Percentiles rank a stretch among this genome's conserved stretches.
Evolutionary conservation across 192 early-diverging fungal genomes (phyloP).

Genomic region (Geranomyces michiganensis): DNA sequence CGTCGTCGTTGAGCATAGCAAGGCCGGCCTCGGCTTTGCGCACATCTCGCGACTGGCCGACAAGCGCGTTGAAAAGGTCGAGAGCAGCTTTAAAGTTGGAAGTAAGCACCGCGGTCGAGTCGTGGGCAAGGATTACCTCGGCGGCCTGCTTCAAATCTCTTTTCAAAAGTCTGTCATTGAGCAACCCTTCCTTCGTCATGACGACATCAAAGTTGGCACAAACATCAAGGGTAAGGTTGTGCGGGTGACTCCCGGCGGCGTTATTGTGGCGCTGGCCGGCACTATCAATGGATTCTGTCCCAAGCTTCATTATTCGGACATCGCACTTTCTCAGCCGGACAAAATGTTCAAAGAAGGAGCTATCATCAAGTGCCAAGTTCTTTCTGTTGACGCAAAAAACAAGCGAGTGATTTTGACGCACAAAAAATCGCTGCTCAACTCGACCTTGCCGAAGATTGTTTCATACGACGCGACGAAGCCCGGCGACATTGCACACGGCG

Average conservation of each 20-base stretch:
- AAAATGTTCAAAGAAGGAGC: slow-evolving; percentile 80
- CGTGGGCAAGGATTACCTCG: slow-evolving; percentile 75
- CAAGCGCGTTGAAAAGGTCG: slow-evolving; percentile 55
- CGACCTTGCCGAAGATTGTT: slow-evolving; percentile 65
- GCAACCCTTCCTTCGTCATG: slow-evolving; percentile 66
- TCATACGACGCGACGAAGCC: slow-evolving; percentile 61
- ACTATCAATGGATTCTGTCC: slow-evolving; percentile 73
- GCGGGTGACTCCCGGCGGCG: slow-evolving; percentile 42
- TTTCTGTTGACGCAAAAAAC: slow-evolving; percentile 58
- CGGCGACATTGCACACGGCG: slow-evolving; percentile 67
- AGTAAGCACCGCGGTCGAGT: slow-evolving; percentile 78
- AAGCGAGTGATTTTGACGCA: slow-evolving; percentile 70
- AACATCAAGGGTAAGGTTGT: slow-evolving; percentile 51
- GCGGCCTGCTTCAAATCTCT: slow-evolving; percentile 72
- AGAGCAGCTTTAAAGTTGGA: slow-evolving; percentile 62
- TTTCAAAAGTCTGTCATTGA: slow-evolving; percentile 71
- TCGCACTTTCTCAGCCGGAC: slow-evolving; percentile 69
- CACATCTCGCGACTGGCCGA: slow-evolving; percentile 77
- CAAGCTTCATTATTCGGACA: slow-evolving; percentile 76
- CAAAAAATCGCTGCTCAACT: slow-evolving; percentile 74
- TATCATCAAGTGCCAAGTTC: slow-evolving; percentile 65
- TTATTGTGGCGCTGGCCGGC: slow-evolving; percentile 42
- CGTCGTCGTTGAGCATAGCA: slow-evolving; percentile 60
- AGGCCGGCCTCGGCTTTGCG: slow-evolving; percentile 52
- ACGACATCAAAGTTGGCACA: slow-evolving; percentile 69